Percentiles rank a stretch among this genome's conserved stretches.
Evolutionary conservation across 2,329 filamentous ascomycete genomes (phyloP).

Genomic region (Fusarium robinianum): DNA sequence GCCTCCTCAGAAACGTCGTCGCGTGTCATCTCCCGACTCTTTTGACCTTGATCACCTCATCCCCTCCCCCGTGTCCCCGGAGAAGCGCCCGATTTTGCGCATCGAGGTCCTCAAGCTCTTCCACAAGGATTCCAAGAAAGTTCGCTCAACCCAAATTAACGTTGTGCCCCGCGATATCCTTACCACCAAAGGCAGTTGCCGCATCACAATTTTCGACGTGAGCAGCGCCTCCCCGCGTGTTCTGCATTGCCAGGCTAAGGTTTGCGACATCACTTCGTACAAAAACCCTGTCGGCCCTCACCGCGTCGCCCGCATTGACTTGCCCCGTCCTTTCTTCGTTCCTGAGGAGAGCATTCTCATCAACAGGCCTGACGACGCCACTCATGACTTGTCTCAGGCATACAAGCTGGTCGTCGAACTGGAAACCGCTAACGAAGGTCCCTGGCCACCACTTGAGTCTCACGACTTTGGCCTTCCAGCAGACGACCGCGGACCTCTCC

Average conservation of each 20-base stretch:
- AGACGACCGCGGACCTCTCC: constrained; percentile 22
- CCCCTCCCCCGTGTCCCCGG: constrained; percentile 37
- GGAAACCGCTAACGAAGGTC: constrained; percentile 52
- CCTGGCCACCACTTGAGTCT: constrained; percentile 58
- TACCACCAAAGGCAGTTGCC: constrained; percentile 44
- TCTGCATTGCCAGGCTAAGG: constrained; percentile 58
- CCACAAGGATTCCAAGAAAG: constrained; percentile 52
- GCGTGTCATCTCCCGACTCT: constrained; percentile 48
- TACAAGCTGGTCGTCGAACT: constrained; percentile 59
- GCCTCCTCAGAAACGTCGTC: constrained; percentile 56
- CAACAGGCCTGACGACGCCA: constrained; percentile 51
- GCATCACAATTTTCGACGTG: constrained; percentile 45
- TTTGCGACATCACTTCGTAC: constrained; percentile 57
- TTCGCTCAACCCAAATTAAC: constrained; percentile 36
- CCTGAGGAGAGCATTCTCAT: constrained; percentile 57
- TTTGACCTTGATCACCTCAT: constrained; percentile 42
- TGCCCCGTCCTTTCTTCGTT: constrained; percentile 56
- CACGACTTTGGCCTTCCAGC: constrained; percentile 39
- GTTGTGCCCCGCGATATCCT: constrained; percentile 39
- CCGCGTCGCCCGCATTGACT: constrained; percentile 53
- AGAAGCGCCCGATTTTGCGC: constrained; percentile 50
- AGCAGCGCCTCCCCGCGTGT: constrained; percentile 46
- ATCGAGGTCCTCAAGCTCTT: constrained; percentile 59
- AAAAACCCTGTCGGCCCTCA: constrained; percentile 53
- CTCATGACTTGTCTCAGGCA: constrained; percentile 53